Conservation (phyloP, 2,329 filamentous ascomycete genomes). For the Botrytis fragariae region DNA sequence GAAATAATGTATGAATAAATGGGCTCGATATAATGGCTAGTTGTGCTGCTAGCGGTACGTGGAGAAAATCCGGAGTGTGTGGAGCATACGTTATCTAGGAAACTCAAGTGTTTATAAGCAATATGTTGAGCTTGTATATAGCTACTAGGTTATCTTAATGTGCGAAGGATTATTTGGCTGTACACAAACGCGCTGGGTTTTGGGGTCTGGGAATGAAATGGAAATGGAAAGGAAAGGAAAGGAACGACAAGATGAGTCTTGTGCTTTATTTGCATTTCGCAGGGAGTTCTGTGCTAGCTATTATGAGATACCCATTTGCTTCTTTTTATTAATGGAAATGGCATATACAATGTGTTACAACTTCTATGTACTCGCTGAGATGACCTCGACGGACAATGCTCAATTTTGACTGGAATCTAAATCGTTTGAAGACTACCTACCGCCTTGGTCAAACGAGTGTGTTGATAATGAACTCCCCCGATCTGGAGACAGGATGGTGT, state of each 20-base stretch:
- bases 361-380: not conserved
- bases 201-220: not conserved
- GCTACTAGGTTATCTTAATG: not conserved
- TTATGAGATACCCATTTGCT: constrained; percentile 24
- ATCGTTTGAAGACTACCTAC: not conserved
- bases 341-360: not conserved
- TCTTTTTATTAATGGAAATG: constrained; percentile 3
- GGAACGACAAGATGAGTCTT: not conserved
- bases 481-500: not conserved
- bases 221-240: no score
- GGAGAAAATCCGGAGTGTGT: not conserved
- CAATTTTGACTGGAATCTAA: not conserved
- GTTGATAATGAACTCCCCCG: not conserved
- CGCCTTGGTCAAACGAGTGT: not conserved
- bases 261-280: constrained; percentile 7
- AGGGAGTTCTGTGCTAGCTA: constrained; percentile 15
- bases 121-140: not conserved
- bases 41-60: not conserved
- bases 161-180: not conserved
- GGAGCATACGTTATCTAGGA: not conserved
- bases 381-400: not conserved
- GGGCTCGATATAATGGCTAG: not conserved
- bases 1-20: constrained; percentile 11
- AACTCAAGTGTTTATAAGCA: not conserved
- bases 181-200: not conserved